Base-by-base conservation (phyloP, 768 basidiomycete genomes). In the Phaeolepiota aurea region DNA sequence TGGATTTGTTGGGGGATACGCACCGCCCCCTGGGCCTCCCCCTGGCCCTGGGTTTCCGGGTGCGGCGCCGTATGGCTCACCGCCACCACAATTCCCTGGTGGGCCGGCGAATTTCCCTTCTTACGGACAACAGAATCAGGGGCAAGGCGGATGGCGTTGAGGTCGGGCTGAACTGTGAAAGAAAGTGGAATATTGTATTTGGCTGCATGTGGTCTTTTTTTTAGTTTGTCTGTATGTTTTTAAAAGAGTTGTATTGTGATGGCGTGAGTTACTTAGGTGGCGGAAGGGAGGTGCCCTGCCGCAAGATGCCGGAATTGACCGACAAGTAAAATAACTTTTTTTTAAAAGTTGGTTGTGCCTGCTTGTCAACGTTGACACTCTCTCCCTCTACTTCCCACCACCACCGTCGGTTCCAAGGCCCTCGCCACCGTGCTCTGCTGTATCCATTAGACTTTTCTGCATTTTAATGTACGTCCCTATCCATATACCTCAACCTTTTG, bases 391-490 rank as follows among this genome's bases (percentile, higher is more conserved):
- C 51, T 50, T 44, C 44, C 46, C 50, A 39, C 43, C 38, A 44
- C 33, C 38, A n/a, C 44, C 49, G 46, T 52, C 44, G 47, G 44
- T 46, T 41, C 46, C 47, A 43, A 46, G 51, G 49, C 49, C 49
- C 43, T 44, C 52, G 51, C 54, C 49, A n/a, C 50, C 54, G 46
- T 42, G 43, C 49, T 45, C 40, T 57, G 48, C 54, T 62, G 55
- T 62, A 61, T 54, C 59, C 59, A 55, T 57, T 64, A 62, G 55
- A 59, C 44, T 54, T 59, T 45, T 44, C 44, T 50, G 43, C 52
- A 42, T 54, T 51, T 59, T 59, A 62, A 62, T 51, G 43, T 54
- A 56, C 52, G 54, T 60, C 57, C 59, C 37, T 44, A 54, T 50
- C 5, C 41, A 46, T 30, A 16, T 41, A 15, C 33, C 20, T 20